Evolutionary conservation across 2,329 filamentous ascomycete species (phyloP).

Genomic region (Ciborinia camelliae): DNA sequence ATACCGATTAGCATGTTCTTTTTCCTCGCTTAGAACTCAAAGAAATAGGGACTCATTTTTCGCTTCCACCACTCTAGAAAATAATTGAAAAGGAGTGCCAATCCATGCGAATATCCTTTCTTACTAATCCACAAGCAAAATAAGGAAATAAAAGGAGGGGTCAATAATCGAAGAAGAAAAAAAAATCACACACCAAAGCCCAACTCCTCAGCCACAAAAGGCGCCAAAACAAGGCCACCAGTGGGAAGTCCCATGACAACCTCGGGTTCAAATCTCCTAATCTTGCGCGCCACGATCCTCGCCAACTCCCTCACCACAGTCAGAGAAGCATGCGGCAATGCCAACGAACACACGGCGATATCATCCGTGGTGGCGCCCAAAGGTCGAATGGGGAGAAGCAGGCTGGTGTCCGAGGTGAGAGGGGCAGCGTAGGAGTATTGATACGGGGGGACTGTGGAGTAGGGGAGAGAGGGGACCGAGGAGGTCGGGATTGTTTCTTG

Average conservation of each 20-base stretch:
- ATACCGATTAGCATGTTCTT: background rate
- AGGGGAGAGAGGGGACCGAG: background rate
- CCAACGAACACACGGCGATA: conserved; percentile 4
- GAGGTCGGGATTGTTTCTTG: conserved; percentile 4
- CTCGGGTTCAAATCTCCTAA: conserved; percentile 2
- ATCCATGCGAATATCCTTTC: too few relatives aligned
- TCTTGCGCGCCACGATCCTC: background rate
- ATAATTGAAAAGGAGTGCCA: too few relatives aligned
- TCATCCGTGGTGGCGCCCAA: background rate
- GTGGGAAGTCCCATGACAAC: background rate
- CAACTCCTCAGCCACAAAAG: conserved; percentile 8
- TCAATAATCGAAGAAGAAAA: background rate
- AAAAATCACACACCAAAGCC: background rate
- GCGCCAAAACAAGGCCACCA: conserved; percentile 7
- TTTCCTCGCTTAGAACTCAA: background rate
- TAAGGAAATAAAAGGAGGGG: background rate
- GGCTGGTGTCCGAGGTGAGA: background rate
- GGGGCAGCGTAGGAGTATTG: background rate
- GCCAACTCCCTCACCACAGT: conserved; percentile 7
- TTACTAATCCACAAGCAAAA: background rate
- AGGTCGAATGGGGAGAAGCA: conserved; percentile 9
- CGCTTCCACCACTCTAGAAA: background rate
- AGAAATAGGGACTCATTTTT: too few relatives aligned
- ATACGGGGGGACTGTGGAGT: conserved; percentile 1
- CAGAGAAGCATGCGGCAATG: conserved; percentile 1